Conservation (phyloP, 106 monocot genomes). For the Dendrobium huoshanense region DNA sequence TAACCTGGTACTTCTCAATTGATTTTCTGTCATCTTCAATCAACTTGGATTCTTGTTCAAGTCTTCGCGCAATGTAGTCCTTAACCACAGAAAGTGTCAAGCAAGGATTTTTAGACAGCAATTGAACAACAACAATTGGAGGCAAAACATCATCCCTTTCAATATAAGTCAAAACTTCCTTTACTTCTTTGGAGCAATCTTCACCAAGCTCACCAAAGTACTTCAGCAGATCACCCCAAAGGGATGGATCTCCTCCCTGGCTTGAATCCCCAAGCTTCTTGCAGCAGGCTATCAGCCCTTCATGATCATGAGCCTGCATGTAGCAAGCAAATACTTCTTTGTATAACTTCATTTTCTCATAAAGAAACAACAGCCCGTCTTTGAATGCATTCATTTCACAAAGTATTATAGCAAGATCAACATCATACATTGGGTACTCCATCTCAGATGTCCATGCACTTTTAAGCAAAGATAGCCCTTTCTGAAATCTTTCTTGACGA, state of each 20-base stretch:
- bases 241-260: constrained; percentile 82
- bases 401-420: constrained; percentile 84
- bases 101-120: constrained; percentile 69
- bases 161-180: constrained; percentile 84
- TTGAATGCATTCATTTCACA: constrained; percentile 84
- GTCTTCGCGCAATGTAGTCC: constrained; percentile 94
- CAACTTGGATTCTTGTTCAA: constrained; percentile 89
- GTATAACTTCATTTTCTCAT: constrained; percentile 94
- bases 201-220: constrained; percentile 94
- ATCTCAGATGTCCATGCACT: constrained; percentile 75
- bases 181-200: constrained; percentile 96
- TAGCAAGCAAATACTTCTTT: constrained; percentile 94
- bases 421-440: constrained; percentile 89
- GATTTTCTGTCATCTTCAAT: constrained; percentile 83
- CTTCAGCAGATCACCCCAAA: constrained; percentile 84
- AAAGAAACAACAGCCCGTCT: constrained; percentile 78
- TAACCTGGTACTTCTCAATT: constrained; percentile 91
- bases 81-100: constrained; percentile 93
- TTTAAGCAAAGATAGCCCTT: constrained; percentile 75
- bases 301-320: constrained; percentile 85
- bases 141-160: constrained; percentile 91
- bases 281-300: constrained; percentile 90
- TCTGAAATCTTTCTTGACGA: constrained; percentile 44
- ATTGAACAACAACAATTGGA: constrained; percentile 88
- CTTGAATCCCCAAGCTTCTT: constrained; percentile 78